phyloP scores from a whole-genome alignment of 2,329 filamentous ascomycete genomes.

The Coleophoma cylindrospora region DNA sequence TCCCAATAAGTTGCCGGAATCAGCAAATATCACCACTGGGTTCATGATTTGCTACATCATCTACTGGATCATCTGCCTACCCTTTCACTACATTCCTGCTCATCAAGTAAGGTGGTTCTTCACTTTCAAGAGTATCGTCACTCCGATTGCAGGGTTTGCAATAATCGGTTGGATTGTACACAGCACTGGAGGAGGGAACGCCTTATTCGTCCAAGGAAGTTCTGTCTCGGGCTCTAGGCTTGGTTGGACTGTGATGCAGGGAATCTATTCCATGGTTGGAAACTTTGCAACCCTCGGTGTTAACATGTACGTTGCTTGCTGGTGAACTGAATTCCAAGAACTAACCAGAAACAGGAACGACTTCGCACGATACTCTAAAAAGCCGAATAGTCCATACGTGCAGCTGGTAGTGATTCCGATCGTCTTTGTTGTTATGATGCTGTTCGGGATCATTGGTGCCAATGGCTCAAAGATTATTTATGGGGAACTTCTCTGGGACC shows the following conservation, averaged over 20 bases:
- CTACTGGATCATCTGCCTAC: constrained; percentile 8
- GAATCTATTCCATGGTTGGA: constrained; percentile 21
- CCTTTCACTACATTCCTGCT: constrained; percentile 42
- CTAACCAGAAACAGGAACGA: constrained; percentile 11
- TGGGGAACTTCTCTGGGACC: constrained; percentile 11
- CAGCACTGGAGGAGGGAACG: constrained; percentile 3
- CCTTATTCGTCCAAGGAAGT: constrained; percentile 5
- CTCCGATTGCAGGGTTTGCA: constrained; percentile 9
- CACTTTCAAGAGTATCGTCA: constrained; percentile 36
- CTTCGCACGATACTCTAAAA: constrained; percentile 17
- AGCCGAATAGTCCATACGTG: constrained; percentile 7
- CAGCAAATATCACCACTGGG: constrained; percentile 46
- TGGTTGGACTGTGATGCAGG: constrained; percentile 21
- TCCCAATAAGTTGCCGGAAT: constrained; percentile 39
- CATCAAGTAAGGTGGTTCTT: constrained; percentile 43
- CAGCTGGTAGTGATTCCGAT: constrained; percentile 12
- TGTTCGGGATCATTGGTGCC: constrained; percentile 40
- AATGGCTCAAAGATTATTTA: constrained; percentile 42
- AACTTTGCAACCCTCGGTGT: constrained; percentile 13
- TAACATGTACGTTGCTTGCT: not conserved
- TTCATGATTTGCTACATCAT: constrained; percentile 49
- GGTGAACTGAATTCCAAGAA: too few species aligned
- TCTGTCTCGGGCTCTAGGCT: constrained; percentile 2
- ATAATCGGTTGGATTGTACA: constrained; percentile 9
- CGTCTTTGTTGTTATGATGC: constrained; percentile 26